These are phyloP conservation scores for Capillidium heterosporum DNA, from an alignment of 371 early-diverging fungal genomes.

Conservation along the genomic window DNA sequence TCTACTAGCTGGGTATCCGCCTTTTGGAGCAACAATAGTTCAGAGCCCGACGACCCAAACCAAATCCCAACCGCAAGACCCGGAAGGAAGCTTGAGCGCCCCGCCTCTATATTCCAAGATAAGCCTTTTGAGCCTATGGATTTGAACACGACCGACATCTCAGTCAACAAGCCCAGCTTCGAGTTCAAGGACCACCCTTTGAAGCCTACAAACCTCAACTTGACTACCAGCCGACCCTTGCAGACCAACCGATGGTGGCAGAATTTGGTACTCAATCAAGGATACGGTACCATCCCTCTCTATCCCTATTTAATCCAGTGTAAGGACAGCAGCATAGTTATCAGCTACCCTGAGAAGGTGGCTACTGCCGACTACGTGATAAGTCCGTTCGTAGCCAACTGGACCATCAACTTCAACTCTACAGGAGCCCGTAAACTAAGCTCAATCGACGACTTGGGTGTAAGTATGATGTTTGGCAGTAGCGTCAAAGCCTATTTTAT, in stretches of 20 bases:
- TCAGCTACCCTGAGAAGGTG: conserved; percentile 1
- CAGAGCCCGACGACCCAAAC: no score
- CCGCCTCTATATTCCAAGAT: background rate
- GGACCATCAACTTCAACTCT: background rate
- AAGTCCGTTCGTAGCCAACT: conserved; percentile 6
- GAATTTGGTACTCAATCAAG: conserved; percentile 18
- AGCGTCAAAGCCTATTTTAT: conserved; percentile 13
- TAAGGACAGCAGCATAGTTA: conserved; percentile 9
- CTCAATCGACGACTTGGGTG: conserved; percentile 8
- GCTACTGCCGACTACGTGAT: conserved; percentile 9
- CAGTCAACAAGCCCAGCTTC: background rate
- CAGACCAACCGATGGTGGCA: conserved; percentile 27
- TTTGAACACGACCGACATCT: background rate
- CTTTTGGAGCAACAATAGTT: background rate
- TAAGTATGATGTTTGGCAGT: conserved; percentile 6
- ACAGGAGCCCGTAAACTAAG: background rate
- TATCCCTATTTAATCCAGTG: conserved; percentile 19
- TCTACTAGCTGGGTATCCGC: background rate
- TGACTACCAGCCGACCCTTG: conserved; percentile 7
- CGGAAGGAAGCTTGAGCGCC: background rate
- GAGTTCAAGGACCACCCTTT: background rate
- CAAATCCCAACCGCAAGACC: no score
- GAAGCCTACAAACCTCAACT: background rate
- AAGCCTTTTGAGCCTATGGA: background rate
- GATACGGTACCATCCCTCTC: conserved; percentile 14